Conservation (phyloP, 164 flowering plant genomes). For the Taxillus chinensis region DNA sequence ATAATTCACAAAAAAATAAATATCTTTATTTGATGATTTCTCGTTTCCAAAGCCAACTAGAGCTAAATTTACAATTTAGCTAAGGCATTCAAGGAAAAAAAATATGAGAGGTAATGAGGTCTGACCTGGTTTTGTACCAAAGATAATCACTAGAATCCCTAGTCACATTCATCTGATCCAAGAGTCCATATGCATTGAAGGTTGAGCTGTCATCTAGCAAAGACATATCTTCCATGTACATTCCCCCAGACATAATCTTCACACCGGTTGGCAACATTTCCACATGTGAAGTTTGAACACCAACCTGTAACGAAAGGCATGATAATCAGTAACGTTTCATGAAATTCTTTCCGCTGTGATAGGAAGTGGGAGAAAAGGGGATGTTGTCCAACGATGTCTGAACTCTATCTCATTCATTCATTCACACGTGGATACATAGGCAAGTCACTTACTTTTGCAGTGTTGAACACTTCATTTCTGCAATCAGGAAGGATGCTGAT, state of each 20-base stretch:
- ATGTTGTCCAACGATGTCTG: no score
- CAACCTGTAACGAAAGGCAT: not conserved
- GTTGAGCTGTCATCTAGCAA: conserved; percentile 42
- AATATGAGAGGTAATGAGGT: not conserved
- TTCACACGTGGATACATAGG: no score
- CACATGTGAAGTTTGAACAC: conserved; percentile 42
- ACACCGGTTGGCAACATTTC: conserved; percentile 35
- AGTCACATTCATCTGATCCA: conserved; percentile 75
- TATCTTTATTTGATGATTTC: no score
- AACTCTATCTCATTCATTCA: no score
- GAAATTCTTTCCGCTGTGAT: not conserved
- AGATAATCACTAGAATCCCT: conserved; percentile 63
- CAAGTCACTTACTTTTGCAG: conserved; percentile 50
- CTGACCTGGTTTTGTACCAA: conserved; percentile 70
- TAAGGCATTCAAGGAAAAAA: no score
- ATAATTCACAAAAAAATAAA: not conserved
- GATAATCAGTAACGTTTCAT: not conserved
- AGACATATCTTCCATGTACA: conserved; percentile 38
- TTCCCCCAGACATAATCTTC: conserved; percentile 36
- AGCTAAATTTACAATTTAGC: not conserved
- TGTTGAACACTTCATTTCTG: conserved; percentile 61
- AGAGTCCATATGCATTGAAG: conserved; percentile 36
- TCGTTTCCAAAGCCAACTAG: no score
- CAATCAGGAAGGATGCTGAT: conserved; percentile 90
- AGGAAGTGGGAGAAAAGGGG: not conserved